Percentiles rank a stretch among this genome's conserved stretches.
phyloP scores from a whole-genome alignment of 192 early-diverging fungal genomes.

The Coemansia sp. region DNA sequence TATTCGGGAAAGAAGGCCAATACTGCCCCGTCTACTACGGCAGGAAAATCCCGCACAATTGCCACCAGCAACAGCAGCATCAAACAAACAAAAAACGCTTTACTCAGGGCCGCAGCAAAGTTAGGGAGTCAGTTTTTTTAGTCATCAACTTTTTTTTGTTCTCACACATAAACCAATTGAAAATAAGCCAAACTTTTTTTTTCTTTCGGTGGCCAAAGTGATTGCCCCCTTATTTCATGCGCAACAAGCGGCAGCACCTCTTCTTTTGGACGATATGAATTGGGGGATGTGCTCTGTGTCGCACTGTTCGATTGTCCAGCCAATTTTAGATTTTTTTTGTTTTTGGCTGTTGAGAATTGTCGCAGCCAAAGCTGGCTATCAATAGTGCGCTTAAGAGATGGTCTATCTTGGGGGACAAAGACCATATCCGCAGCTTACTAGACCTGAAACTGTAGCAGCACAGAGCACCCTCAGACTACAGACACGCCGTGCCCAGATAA shows the following conservation, averaged over 20 bases:
- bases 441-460: not conserved
- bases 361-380: not conserved
- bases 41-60: too few relatives aligned
- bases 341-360: not conserved
- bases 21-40: too few relatives aligned
- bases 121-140: not conserved
- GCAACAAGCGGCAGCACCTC: not conserved
- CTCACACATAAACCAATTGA: not conserved
- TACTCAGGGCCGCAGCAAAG: not conserved
- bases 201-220: not conserved
- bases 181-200: not conserved
- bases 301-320: not conserved
- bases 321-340: too few relatives aligned
- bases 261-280: not conserved
- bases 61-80: not conserved
- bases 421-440: not conserved
- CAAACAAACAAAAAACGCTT: not conserved
- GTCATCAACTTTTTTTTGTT: too few relatives aligned
- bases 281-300: not conserved
- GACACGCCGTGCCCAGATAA: not conserved
- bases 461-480: not conserved
- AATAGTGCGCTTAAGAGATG: not conserved
- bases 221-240: not conserved
- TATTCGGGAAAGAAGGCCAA: too few relatives aligned
- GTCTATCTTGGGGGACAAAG: not conserved